phyloP scores from a whole-genome alignment of 2,329 filamentous ascomycete genomes.

The Hypoxylon sp. region DNA sequence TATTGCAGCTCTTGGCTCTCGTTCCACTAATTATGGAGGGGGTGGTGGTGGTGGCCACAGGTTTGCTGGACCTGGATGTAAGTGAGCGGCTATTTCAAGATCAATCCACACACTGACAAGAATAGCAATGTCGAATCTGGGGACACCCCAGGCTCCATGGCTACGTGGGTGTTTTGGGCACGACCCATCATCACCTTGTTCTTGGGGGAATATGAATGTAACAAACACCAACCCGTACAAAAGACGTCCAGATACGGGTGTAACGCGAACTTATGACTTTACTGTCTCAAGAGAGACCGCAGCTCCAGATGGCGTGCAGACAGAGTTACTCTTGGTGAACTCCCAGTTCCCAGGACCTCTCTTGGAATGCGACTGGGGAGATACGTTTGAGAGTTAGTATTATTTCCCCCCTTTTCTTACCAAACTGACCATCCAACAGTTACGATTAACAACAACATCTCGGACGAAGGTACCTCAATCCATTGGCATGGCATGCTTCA shows the following conservation, averaged over 20 bases:
- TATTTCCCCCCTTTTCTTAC: not conserved
- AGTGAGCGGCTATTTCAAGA: not conserved
- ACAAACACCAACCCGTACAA: constrained; percentile 20
- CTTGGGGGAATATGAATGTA: constrained; percentile 12
- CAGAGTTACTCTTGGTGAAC: constrained; percentile 60
- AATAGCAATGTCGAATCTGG: constrained; percentile 6
- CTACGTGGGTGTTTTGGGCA: not conserved
- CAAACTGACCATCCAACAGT: constrained; percentile 45
- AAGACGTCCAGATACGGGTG: constrained; percentile 15
- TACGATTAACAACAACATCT: constrained; percentile 67
- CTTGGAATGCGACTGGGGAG: constrained; percentile 56
- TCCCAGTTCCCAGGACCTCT: constrained; percentile 61
- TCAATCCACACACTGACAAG: not conserved
- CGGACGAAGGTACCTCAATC: constrained; percentile 39
- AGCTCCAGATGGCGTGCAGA: constrained; percentile 55
- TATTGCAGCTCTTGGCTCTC: not conserved
- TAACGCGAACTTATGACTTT: constrained; percentile 39
- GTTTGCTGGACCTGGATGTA: constrained; percentile 7
- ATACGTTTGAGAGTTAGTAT: constrained; percentile 49
- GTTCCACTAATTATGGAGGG: constrained; percentile 1
- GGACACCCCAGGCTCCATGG: constrained; percentile 2
- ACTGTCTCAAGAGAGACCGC: constrained; percentile 50
- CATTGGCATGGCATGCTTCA: constrained; percentile 37
- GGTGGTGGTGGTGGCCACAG: not conserved
- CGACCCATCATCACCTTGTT: not conserved